Base-by-base conservation (phyloP, 495 filamentous ascomycete species). In the Aspergillus carlsbadensis region DNA sequence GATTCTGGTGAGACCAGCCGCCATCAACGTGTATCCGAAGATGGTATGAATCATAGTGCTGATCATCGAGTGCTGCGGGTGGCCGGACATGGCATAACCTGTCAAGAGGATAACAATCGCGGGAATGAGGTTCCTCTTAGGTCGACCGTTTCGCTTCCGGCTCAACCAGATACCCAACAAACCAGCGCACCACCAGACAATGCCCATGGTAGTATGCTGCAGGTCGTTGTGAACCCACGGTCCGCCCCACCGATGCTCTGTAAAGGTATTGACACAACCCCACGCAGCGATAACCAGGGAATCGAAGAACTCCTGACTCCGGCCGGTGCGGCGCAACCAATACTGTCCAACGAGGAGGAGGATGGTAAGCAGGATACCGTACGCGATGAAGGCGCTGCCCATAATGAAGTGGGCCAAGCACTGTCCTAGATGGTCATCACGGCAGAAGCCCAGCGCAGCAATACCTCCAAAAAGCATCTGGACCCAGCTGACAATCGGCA, bases 381-480 rank as follows among this genome's bases (percentile, higher is more conserved):
- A 98, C 42, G 81, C 94, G 59, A 98, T 96, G 70, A 98, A 98
- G 2, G 93, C 92, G 56, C 87, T 88, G 17, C 94, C 94, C 95
- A 98, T 98, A 67, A 98, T 98, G 66, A 98, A 98, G 70, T 98
- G 94, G 29, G 94, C 95, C 24, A 90, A 73, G 73, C 94, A 98
- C 74, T 98, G 95, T 6, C 93, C 92, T 15, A 91, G 64, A 68
- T 98, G 94, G 47, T 98, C 94, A 21, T 78, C 92, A 49, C 87
- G 86, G 68, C 94, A 98, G 75, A 96, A 98, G n/a, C 94, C 94
- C 55, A 96, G 74, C 39, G 90, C 81, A 1, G 92, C 91, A 63
- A 98, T 96, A 8, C 94, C 95, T 26, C 94, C 94, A 70, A 98
- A 96, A 6, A 98, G 67, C 88, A 98, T 97, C 75, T 98, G 95